A percentile compares a stretch with the other conserved stretches of the same genome.
phyloP scores from a whole-genome alignment of 306 rosid species.

The Hippophae rhamnoides region DNA sequence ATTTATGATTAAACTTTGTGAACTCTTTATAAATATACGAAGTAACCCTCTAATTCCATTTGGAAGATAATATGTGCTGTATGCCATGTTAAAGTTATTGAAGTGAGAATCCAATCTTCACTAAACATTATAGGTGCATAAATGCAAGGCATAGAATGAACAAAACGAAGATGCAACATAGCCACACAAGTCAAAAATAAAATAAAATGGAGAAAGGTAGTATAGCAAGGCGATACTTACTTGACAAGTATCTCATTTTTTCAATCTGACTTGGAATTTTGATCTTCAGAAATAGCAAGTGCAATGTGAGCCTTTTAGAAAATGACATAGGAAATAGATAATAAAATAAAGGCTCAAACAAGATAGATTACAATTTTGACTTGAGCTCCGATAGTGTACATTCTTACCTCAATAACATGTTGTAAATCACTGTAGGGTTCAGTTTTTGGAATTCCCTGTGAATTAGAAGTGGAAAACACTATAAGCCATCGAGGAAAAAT shows the following conservation, averaged over 20 bases:
- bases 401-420: slow-evolving; percentile 64
- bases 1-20: too few species aligned
- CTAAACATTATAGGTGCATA: too few species aligned
- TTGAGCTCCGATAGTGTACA: neutral
- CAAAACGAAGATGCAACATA: too few species aligned
- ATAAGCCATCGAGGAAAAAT: neutral
- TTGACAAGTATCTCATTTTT: slow-evolving; percentile 70
- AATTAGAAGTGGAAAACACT: neutral
- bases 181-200: too few species aligned
- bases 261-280: slow-evolving; percentile 60
- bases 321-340: slow-evolving; percentile 4
- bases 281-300: slow-evolving; percentile 41
- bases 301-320: neutral
- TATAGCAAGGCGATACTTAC: slow-evolving; percentile 25
- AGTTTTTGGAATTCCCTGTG: slow-evolving; percentile 70
- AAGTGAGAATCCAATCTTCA: too few species aligned
- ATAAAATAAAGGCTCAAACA: slow-evolving; percentile 1
- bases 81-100: too few species aligned
- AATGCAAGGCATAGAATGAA: too few species aligned
- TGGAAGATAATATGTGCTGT: too few species aligned
- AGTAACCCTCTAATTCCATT: too few species aligned
- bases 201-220: too few species aligned
- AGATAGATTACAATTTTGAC: neutral
- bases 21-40: too few species aligned
- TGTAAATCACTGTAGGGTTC: slow-evolving; percentile 82